Evolutionary conservation across 805 yeast genomes (phyloP).

Genomic region (Brettanomyces bruxellensis): DNA sequence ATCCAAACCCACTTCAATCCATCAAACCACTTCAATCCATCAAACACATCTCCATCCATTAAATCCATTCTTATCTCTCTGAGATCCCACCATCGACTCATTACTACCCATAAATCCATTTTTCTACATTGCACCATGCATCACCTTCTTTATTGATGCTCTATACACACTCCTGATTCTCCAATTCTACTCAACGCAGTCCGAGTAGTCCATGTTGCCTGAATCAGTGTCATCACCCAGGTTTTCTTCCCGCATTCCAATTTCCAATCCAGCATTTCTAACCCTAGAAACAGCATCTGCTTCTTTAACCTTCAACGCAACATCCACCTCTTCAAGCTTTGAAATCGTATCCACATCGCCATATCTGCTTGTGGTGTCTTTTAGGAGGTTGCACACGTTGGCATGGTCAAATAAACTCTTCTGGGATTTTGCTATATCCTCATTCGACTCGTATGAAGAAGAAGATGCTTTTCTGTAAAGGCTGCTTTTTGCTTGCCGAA

Average conservation of each 20-base stretch:
- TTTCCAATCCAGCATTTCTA: not conserved
- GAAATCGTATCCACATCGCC: slow-evolving; percentile 14
- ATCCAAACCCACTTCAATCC: too few relatives aligned
- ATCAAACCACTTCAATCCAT: too few relatives aligned
- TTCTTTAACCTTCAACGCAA: not conserved
- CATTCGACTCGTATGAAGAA: slow-evolving; percentile 4
- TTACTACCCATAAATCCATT: too few relatives aligned
- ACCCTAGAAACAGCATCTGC: not conserved
- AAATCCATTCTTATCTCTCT: too few relatives aligned
- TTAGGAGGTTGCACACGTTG: slow-evolving; percentile 12
- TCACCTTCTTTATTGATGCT: too few relatives aligned
- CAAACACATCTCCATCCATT: too few relatives aligned
- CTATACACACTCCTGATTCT: too few relatives aligned
- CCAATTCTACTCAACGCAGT: not conserved
- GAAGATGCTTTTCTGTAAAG: slow-evolving; percentile 8
- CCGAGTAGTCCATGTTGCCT: not conserved
- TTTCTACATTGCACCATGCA: too few relatives aligned
- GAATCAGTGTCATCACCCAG: not conserved
- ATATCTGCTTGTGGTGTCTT: slow-evolving; percentile 11
- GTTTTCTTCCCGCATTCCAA: not conserved
- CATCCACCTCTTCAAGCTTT: not conserved
- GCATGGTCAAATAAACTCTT: slow-evolving; percentile 9
- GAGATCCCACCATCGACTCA: too few relatives aligned
- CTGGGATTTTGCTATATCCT: slow-evolving; percentile 10
- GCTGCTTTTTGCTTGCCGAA: slow-evolving; percentile 7